Evolutionary conservation across 768 basidiomycete species (phyloP), one percentile per base, ranked within the genome.

Genomic region (Phaffia australis): DNA sequence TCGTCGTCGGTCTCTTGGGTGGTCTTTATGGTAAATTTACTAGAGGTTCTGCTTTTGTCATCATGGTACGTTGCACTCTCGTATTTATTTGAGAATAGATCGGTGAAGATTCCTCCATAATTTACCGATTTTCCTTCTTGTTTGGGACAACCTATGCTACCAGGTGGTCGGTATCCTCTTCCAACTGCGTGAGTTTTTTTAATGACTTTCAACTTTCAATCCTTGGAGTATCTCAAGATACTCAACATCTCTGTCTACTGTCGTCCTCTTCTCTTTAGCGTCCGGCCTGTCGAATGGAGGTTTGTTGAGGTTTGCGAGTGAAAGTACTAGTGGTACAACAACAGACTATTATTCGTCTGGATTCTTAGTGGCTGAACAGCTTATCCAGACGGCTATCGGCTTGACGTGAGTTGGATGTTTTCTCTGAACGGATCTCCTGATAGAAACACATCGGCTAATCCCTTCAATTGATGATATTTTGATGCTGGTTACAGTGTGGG

Each of bases 281-380:
- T 87, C 86, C 9, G 89, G 88, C 49, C 81, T 91, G 15, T 83
- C 85, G 9, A 87, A 83, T 54, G 87, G 87, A 15, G 89, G 89
- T 35, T 81, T 91, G 8, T 80, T 92, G 47, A 69, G 67, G 57
- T 74, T 70, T 32, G 72, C 72, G 1, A 76, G 81, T 52, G 71
- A 71, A 42, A 65, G 71, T 46, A 68, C 72, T 1, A 61, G 62
- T 25, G 71, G 74, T 50, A 65, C 62, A 9, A 73, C 62, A 46
- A 72, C 83, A 27, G 82, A 83, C 23, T 46, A 27, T 3, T 60
- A 60, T 49, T 48, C 46, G 46, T 55, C 51, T 4, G 87, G 85
- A 0, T 89, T 89, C 78, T 79, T 81, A 72, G 86, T 86, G 3
- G 87, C 87, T 5, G 77, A 87, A 69, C 86, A 86, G 74, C 54